Conservation (phyloP, 2,329 filamentous ascomycete genomes). For the Cytospora piceae region DNA sequence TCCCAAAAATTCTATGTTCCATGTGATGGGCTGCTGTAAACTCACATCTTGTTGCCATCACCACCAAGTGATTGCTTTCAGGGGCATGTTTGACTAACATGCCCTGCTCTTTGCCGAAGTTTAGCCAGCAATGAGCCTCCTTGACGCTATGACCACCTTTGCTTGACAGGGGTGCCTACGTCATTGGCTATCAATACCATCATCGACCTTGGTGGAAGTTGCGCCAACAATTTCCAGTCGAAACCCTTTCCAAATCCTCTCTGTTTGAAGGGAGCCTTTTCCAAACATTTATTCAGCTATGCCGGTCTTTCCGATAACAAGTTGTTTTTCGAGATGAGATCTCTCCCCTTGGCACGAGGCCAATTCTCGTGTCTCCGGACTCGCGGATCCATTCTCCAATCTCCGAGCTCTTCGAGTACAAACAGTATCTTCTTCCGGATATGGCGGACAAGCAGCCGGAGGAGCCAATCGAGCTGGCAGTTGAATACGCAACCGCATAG, state of each 20-base stretch:
- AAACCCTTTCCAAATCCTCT: neutral
- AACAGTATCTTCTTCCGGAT: slow-evolving; percentile 8
- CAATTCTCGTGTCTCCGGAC: slow-evolving; percentile 22
- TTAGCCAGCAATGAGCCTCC: slow-evolving; percentile 11
- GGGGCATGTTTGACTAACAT: neutral
- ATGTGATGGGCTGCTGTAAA: neutral
- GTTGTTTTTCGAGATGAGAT: slow-evolving; percentile 25
- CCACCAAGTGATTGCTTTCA: neutral
- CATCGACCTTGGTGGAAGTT: slow-evolving; percentile 7
- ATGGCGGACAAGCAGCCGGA: slow-evolving; percentile 8
- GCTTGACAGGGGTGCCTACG: slow-evolving; percentile 10
- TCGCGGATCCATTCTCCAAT: slow-evolving; percentile 9
- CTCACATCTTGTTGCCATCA: neutral
- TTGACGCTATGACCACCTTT: slow-evolving; percentile 7
- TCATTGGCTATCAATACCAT: slow-evolving; percentile 18
- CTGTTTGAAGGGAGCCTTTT: neutral
- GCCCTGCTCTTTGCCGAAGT: slow-evolving; percentile 10
- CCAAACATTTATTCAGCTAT: slow-evolving; percentile 10
- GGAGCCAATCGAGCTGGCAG: slow-evolving; percentile 11
- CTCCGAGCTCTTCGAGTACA: slow-evolving; percentile 11
- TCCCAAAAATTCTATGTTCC: neutral
- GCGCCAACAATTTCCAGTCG: neutral
- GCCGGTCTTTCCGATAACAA: slow-evolving; percentile 7
- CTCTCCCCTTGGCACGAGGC: slow-evolving; percentile 21
- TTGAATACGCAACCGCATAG: slow-evolving; percentile 16